These are phyloP conservation scores for Cyberlindnera veronae DNA, from an alignment of 805 yeast species.

Conservation along the genomic window DNA sequence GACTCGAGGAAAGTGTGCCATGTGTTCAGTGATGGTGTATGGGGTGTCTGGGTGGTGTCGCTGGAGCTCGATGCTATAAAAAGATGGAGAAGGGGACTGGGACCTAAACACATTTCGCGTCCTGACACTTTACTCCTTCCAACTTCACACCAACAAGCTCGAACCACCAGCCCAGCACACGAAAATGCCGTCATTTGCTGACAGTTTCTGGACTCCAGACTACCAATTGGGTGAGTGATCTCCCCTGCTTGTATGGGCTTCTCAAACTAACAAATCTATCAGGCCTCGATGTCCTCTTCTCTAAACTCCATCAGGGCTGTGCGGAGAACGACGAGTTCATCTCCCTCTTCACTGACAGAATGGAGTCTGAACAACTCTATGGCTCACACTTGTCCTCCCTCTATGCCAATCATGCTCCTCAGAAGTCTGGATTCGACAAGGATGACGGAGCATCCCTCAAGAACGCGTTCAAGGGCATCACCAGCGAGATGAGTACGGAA, in stretches of 20 bases:
- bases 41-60: no score
- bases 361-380: slow-evolving; percentile 67
- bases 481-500: slow-evolving; percentile 51
- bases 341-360: slow-evolving; percentile 59
- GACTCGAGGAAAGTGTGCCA: slow-evolving; percentile 49
- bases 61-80: no score
- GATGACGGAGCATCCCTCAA: slow-evolving; percentile 68
- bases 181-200: slow-evolving; percentile 56
- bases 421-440: slow-evolving; percentile 40
- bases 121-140: background rate
- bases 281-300: slow-evolving; percentile 50
- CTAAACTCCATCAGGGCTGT: slow-evolving; percentile 56
- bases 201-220: slow-evolving; percentile 74
- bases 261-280: slow-evolving; percentile 1
- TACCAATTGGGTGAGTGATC: slow-evolving; percentile 43
- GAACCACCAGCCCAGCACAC: background rate
- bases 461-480: slow-evolving; percentile 56
- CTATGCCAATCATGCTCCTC: slow-evolving; percentile 34
- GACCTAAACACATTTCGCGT: slow-evolving; percentile 2
- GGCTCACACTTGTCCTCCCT: slow-evolving; percentile 52
- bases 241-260: background rate
- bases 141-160: background rate
- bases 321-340: slow-evolving; percentile 69
- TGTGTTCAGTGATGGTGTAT: no score
- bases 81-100: background rate